phyloP scores from a whole-genome alignment of 2,329 filamentous ascomycete species.

The Ophiosphaerella narmari region DNA sequence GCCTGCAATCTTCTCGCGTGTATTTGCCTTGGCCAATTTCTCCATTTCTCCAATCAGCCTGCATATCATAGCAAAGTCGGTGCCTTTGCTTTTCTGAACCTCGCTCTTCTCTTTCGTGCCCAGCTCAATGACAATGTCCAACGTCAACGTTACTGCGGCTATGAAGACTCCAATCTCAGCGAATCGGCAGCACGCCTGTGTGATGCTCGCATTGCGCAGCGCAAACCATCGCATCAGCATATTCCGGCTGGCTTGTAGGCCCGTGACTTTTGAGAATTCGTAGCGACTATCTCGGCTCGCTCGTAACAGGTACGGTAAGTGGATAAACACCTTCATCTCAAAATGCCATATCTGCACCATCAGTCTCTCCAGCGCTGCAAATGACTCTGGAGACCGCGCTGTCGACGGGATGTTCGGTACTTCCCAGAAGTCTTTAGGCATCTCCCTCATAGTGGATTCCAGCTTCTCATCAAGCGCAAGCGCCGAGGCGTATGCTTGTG shows the following conservation, averaged over 20 bases:
- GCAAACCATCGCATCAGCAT: constrained; percentile 45
- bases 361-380: constrained; percentile 31
- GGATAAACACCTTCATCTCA: constrained; percentile 42
- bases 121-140: constrained; percentile 45
- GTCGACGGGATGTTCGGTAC: constrained; percentile 43
- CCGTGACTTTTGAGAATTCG: constrained; percentile 42
- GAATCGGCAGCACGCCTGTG: constrained; percentile 41
- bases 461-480: constrained; percentile 40
- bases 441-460: constrained; percentile 33
- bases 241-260: constrained; percentile 41
- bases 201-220: constrained; percentile 40
- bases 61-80: constrained; percentile 44
- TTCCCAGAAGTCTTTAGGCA: constrained; percentile 43
- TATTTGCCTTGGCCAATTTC: constrained; percentile 34
- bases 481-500: constrained; percentile 38
- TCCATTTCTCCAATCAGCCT: constrained; percentile 43
- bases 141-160: constrained; percentile 39
- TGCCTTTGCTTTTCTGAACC: constrained; percentile 39
- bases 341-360: constrained; percentile 45
- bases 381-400: constrained; percentile 35
- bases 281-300: constrained; percentile 37
- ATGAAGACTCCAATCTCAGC: constrained; percentile 43
- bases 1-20: constrained; percentile 41
- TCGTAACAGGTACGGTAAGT: constrained; percentile 41
- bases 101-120: constrained; percentile 38